Evolutionary conservation across 1,284 basidiomycete genomes (phyloP), one percentile per base, ranked within the genome.

Genomic region (Moniliella sp.): DNA sequence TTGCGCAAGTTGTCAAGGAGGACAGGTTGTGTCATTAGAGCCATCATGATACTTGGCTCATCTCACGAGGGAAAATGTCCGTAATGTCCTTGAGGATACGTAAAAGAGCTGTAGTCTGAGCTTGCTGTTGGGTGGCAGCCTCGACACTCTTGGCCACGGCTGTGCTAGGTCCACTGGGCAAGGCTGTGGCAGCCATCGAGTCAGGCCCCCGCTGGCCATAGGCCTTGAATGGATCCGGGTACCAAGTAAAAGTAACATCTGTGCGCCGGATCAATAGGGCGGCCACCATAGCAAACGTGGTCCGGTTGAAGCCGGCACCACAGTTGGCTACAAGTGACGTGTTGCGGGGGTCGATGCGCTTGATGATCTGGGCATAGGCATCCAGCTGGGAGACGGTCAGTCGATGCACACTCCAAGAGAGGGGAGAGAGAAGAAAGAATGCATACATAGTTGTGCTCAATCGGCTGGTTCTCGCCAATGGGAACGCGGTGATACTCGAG

Each of bases 281-380:
- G 2, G 86, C 81, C 10, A 78, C 74, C 91, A 97, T 97, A 4
- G 82, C 88, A 58, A 94, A 94, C 0, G 88, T 93, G 2, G 88
- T 91, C 25, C 91, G 73, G 0, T 91, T 84, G 2, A 83, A 81
- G 27, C 91, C 91, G 71, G 91, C 86, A 25, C 91, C 88, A 59
- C 91, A 94, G 36, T 82, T 88, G 61, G 97, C 93, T 2, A 97
- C 80, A 11, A 97, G 67, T 0, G 78, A 75, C 0, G 81, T 83
- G 13, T 67, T 69, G 5, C 74, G 64, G 0, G 88, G 84, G 45
- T 91, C 80, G 0, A 78, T 73, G 25, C 72, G 65, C 47, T 75
- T 73, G 50, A 97, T 76, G 29, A 86, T 74, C 9, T 71, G 70
- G 12, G 88, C 68, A 61, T 93, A 91, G 1, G 81, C 78, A 61